Evolutionary conservation across 106 monocot genomes (phyloP), one percentile per base, ranked within the genome.

Genomic region (Allium sativum): DNA sequence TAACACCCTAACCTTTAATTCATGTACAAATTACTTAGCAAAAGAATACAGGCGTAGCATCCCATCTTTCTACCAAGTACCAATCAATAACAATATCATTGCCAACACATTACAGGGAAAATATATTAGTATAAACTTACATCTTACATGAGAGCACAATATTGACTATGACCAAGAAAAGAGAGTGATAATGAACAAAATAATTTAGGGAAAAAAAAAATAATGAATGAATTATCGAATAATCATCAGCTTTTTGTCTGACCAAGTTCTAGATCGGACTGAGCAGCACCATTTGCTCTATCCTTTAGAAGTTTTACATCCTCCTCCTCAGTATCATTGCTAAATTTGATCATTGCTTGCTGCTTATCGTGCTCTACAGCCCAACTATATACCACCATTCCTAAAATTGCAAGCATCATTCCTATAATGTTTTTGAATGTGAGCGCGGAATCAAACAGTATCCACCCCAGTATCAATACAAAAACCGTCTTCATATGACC

Each of bases 341-440:
- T 76, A 21, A 63, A 50, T 52, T 17, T 74, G 56, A 62, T 57
- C 41, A 65, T 57, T 1, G 64, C 58, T 21, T 63, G 62, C 64
- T 70, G 50, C 70, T 70, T 64, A 45, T 78, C 82, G 3, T 58
- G 31, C 44, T 82, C 82, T 8, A 78, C 68, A 0, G 82, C 82
- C 82, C 82, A 82, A 55, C 78, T 82, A 71, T 82, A 82, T 22
- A 82, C 70, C 42, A 82, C 48, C 81, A 81, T 81, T 18, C 81
- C 81, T 0, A 76, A 42, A 12, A 81, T 62, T 19, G 77, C 77
- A 18, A 77, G 66, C 12, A 77, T 4, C 77, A 77, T 81, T 17
- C 77, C 77, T 5, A 77, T 53, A 1, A 77, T 73, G 60, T 77
- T 77, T 68, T 83, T 83, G 44, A 79, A 10, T 8, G 83, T 83